These are phyloP conservation scores for Lignosus rhinocerotis DNA, from an alignment of 1,284 basidiomycete species.

Conservation along the genomic window DNA sequence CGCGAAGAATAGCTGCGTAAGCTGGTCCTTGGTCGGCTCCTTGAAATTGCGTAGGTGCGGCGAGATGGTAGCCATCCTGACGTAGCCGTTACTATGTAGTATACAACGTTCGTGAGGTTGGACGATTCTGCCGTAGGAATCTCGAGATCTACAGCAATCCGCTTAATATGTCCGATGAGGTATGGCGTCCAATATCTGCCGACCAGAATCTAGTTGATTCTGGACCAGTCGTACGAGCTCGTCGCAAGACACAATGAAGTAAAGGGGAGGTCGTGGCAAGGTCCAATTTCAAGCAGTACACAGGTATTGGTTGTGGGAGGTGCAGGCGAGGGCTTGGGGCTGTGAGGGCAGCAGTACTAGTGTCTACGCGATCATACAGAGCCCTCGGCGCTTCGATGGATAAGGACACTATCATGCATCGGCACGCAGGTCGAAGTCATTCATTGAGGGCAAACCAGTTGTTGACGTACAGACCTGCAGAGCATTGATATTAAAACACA, in stretches of 20 bases:
- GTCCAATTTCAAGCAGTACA: background rate
- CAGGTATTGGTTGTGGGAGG: background rate
- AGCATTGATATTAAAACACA: too few species aligned
- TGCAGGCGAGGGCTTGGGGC: background rate
- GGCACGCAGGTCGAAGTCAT: too few species aligned
- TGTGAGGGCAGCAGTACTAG: background rate
- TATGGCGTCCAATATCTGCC: background rate
- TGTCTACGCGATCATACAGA: background rate
- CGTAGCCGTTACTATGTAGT: too few species aligned
- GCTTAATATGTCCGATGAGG: background rate
- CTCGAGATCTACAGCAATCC: background rate
- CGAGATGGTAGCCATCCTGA: constrained; percentile 72
- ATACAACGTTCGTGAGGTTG: too few species aligned
- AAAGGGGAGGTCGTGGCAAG: background rate
- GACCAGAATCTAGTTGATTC: background rate
- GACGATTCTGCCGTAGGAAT: background rate
- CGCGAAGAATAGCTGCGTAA: constrained; percentile 83
- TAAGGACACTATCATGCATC: too few species aligned
- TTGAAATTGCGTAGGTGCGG: constrained; percentile 87
- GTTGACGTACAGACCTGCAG: too few species aligned
- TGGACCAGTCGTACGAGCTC: background rate
- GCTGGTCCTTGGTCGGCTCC: constrained; percentile 86
- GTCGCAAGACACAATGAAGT: background rate
- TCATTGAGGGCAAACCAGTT: too few species aligned
- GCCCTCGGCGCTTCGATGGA: background rate